Conservation (phyloP, 805 yeast species). For the Sugiyamaella lignohabitans region DNA sequence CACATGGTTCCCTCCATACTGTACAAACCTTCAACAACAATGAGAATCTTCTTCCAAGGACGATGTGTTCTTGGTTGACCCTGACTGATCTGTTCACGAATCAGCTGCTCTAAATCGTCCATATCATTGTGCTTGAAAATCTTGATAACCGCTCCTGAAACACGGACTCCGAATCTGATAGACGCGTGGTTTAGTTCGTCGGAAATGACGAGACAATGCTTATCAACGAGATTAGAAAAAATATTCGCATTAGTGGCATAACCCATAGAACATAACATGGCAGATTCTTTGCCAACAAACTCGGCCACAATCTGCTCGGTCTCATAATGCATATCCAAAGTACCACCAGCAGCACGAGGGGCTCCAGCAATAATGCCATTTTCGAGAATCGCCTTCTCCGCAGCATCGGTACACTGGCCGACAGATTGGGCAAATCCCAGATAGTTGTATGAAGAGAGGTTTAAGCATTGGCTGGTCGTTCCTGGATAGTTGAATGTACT, state of each 20-base stretch:
- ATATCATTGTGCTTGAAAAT: conserved; percentile 90
- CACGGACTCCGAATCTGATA: conserved; percentile 87
- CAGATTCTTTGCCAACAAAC: conserved; percentile 86
- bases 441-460: conserved; percentile 86
- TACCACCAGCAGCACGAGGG: conserved; percentile 68
- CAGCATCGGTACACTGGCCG: conserved; percentile 81
- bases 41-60: conserved; percentile 77
- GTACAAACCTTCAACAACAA: conserved; percentile 88
- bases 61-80: conserved; percentile 95
- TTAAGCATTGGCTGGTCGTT: conserved; percentile 66
- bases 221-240: conserved; percentile 75
- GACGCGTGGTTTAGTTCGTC: conserved; percentile 96
- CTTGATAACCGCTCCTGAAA: conserved; percentile 88
- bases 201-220: conserved; percentile 83
- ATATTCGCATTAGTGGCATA: conserved; percentile 91
- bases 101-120: conserved; percentile 63
- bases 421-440: conserved; percentile 94
- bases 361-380: conserved; percentile 79
- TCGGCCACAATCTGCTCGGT: conserved; percentile 76
- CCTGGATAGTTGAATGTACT: conserved; percentile 73
- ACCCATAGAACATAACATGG: conserved; percentile 86
- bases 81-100: conserved; percentile 80
- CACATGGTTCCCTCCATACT: conserved; percentile 74
- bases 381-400: conserved; percentile 54
- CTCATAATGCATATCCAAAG: conserved; percentile 62